Evolutionary conservation across 2,329 filamentous ascomycete genomes (phyloP), one percentile per base, ranked within the genome.

Genomic region (Trichoderma koningiopsis): DNA sequence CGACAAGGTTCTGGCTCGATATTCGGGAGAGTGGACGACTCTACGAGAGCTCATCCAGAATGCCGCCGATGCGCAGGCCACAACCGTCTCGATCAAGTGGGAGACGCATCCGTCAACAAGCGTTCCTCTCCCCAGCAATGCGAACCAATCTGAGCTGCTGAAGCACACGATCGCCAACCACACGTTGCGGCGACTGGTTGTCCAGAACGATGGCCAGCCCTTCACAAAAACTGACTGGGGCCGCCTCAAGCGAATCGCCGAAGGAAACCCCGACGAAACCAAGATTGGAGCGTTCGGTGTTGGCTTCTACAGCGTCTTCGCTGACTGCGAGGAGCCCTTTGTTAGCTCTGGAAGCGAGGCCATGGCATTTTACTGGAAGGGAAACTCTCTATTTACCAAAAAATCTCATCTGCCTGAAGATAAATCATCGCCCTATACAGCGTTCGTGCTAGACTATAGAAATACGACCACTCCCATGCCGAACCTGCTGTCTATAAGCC

Each of bases 291-390:
- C 96, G 4, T 99, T 99, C 78, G 96, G 96, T 73, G 96, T 99
- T 37, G 96, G 96, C 2, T 99, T 99, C 82, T 99, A 99, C 85
- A 97, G 93, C 78, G 95, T 98, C 49, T 99, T 99, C 79, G 93
- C 96, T 71, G 96, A 99, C 78, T 99, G 95, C 78, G 96, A 99
- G 80, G 94, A 97, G 74, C 96, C 96, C 0, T 98, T 99, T 77
- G 92, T 99, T 72, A 96, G 93, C 73, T 98, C 95, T 0, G 96
- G 96, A 0, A 88, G 87, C 71, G 91, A 97, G 80, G 94, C 94
- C 47, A 97, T 99, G 93, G 95, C 95, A 0, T 99, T 99, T 77
- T 99, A 97, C 83, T 99, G 96, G 96, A 98, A 97, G 79, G 94
- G 92, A n/a, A 98, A 98, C 79, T 93, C 93, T 5, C 86, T 99